Base-by-base conservation (phyloP, 106 monocot species). In the Phalaenopsis aphrodite region DNA sequence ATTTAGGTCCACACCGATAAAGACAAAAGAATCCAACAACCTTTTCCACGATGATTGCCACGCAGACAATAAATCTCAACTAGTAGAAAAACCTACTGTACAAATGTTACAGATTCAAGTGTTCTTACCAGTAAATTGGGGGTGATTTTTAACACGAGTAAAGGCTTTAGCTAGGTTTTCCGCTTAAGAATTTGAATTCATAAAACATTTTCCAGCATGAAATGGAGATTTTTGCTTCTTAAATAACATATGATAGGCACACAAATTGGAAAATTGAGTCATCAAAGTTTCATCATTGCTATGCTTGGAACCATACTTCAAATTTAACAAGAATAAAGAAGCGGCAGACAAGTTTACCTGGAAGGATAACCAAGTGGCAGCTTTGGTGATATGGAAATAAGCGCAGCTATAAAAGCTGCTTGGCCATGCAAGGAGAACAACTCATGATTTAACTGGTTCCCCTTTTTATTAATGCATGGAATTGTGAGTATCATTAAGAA, bases 361-460 rank as follows among this genome's bases (percentile, higher is more conserved):
- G 93, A 87, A 85, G 99, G 99, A 84, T 99, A 95, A 82, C 99
- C 95, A 86, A 99, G 99, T 81, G 84, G 85, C n/a, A 99, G 64
- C 83, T 88, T 99, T 71, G 91, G 94, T 42, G 99, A 95, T 76
- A 95, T 93, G 15, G 93, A 93, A 82, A 95, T 93, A 55, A 99
- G 84, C 41, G 99, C 99, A 48, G 99, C 91, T 49, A 99, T 77
- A 80, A 90, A 82, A 74, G 88, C 81, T 49, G 99, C 99, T 89
- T 99, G 99, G 30, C 95, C 99, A 81, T 99, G 92, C 65, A 99
- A 79, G 12, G 99, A 93, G 61, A 91, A 85, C 77, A 99, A 86
- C 80, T 95, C 91, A 84, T 84, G 46, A 79, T 86, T 87, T 79
- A 93, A 81, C 67, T 79, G 72, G 42, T 55, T 84, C 14, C 94